phyloP scores from a whole-genome alignment of 768 basidiomycete genomes.

The Tylopilus sp. region DNA sequence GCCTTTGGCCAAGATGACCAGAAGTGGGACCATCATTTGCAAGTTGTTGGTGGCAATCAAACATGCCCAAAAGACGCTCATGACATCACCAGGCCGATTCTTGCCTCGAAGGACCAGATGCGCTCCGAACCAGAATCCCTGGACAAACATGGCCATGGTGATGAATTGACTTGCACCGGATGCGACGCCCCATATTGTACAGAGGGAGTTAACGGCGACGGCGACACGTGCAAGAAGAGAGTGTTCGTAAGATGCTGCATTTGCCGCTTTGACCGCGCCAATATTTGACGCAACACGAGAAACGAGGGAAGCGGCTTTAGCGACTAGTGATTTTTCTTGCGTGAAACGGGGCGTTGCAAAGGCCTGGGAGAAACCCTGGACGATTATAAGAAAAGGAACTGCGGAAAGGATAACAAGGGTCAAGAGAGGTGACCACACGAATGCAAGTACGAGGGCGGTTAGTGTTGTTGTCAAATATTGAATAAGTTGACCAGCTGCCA shows the following conservation, averaged over 20 bases:
- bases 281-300: constrained; percentile 77
- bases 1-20: constrained; percentile 64
- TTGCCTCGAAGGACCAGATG: constrained; percentile 81
- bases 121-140: constrained; percentile 94
- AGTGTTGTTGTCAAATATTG: constrained; percentile 80
- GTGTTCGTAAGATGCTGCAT: constrained; percentile 60
- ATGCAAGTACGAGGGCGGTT: constrained; percentile 78
- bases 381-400: constrained; percentile 75
- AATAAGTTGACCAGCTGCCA: constrained; percentile 72
- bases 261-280: constrained; percentile 90
- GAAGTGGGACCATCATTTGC: constrained; percentile 81
- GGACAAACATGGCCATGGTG: constrained; percentile 90
- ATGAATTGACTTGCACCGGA: constrained; percentile 72
- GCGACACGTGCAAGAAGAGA: constrained; percentile 45
- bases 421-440: constrained; percentile 74
- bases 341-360: constrained; percentile 65
- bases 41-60: constrained; percentile 85
- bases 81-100: constrained; percentile 71
- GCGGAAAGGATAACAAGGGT: constrained; percentile 91
- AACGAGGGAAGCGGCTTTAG: constrained; percentile 72
- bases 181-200: constrained; percentile 73
- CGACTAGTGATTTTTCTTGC: constrained; percentile 62
- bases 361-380: constrained; percentile 72
- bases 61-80: constrained; percentile 98
- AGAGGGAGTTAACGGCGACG: constrained; percentile 48